Conservation (phyloP, 805 yeast species). For the Priceomyces castillae region DNA sequence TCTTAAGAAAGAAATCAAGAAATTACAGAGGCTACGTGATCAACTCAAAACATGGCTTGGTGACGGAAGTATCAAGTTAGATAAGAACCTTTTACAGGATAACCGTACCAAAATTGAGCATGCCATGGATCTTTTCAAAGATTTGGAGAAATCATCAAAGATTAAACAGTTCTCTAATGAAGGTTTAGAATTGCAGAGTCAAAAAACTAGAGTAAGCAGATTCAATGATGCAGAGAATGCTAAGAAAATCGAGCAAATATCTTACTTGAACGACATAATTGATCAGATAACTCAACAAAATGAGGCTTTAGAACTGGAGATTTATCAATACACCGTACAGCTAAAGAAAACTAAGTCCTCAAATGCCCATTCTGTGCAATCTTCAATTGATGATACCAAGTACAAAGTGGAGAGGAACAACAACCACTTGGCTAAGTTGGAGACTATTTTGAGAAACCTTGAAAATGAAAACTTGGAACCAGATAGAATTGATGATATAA, state of each 20-base stretch:
- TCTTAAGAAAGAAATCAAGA: conserved; percentile 90
- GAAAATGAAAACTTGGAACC: conserved; percentile 81
- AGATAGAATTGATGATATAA: conserved; percentile 68
- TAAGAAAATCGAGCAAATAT: conserved; percentile 69
- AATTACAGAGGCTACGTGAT: conserved; percentile 88
- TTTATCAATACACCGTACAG: conserved; percentile 30
- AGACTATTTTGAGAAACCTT: conserved; percentile 68
- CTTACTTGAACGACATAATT: conserved; percentile 65
- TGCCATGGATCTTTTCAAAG: conserved; percentile 95
- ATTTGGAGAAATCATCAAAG: conserved; percentile 88
- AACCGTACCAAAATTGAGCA: conserved; percentile 72
- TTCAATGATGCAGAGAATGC: conserved; percentile 73
- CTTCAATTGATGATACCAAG: conserved; percentile 60
- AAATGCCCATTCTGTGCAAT: conserved; percentile 44
- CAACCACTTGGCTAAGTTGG: conserved; percentile 76
- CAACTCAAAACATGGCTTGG: conserved; percentile 94
- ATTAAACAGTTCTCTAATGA: conserved; percentile 93
- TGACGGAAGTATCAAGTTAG: conserved; percentile 85
- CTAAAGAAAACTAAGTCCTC: conserved; percentile 50
- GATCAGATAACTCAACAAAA: conserved; percentile 81
- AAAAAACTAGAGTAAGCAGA: conserved; percentile 25
- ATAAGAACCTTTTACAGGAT: conserved; percentile 45
- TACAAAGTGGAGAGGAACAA: conserved; percentile 69
- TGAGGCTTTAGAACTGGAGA: conserved; percentile 73
- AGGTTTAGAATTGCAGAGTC: conserved; percentile 70